phyloP scores from a whole-genome alignment of 805 yeast genomes.

The Ogataea paradorogensis region DNA sequence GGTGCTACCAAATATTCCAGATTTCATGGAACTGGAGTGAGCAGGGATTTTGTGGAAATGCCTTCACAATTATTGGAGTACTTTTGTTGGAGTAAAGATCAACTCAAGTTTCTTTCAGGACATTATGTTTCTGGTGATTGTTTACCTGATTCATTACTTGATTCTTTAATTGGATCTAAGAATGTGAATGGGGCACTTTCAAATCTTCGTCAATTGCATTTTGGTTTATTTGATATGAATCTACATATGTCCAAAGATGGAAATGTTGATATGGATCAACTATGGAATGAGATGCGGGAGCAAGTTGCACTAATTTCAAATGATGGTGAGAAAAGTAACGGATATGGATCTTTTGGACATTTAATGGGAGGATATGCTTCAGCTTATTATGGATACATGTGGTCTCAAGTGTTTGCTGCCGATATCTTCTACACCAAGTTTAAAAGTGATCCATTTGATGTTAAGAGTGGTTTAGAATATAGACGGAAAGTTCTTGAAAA shows the following conservation, averaged over 20 bases:
- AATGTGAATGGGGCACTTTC: slow-evolving; percentile 74
- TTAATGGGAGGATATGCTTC: slow-evolving; percentile 83
- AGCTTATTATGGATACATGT: slow-evolving; percentile 83
- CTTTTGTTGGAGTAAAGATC: slow-evolving; percentile 77
- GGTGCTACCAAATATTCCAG: slow-evolving; percentile 62
- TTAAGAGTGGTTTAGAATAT: slow-evolving; percentile 58
- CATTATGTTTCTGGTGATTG: slow-evolving; percentile 60
- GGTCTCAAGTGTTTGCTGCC: slow-evolving; percentile 82
- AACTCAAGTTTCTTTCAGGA: slow-evolving; percentile 55
- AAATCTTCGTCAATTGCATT: slow-evolving; percentile 73
- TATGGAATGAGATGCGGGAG: slow-evolving; percentile 68
- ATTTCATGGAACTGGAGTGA: slow-evolving; percentile 75
- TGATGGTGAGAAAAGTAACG: slow-evolving; percentile 56
- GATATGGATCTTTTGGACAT: slow-evolving; percentile 77
- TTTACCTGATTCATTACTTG: slow-evolving; percentile 55
- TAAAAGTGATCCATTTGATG: slow-evolving; percentile 63
- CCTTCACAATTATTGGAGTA: slow-evolving; percentile 88
- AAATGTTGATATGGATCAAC: slow-evolving; percentile 47
- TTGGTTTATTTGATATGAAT: slow-evolving; percentile 73
- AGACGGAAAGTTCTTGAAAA: slow-evolving; percentile 65
- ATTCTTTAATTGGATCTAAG: slow-evolving; percentile 59
- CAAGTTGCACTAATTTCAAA: slow-evolving; percentile 57
- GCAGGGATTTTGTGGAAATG: slow-evolving; percentile 87
- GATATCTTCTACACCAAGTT: slow-evolving; percentile 76
- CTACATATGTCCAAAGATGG: slow-evolving; percentile 52